phyloP scores from a whole-genome alignment of 257 asterid genomes.

The Solanum peruvianum region DNA sequence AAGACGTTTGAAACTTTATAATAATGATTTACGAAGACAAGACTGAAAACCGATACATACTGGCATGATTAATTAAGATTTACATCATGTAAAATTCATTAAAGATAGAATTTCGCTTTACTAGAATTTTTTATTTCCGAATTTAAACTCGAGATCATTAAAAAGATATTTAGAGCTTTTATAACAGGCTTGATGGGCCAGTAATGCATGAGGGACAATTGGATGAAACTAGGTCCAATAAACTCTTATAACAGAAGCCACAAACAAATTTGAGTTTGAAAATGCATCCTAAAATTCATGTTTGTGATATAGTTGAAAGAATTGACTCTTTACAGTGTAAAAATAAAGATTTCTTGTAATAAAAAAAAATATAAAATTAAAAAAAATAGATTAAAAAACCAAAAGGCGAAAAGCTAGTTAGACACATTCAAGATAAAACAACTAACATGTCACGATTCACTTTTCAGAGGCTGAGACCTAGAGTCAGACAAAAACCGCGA shows the following conservation, averaged over 20 bases:
- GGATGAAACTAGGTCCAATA: neutral
- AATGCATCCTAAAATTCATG: neutral
- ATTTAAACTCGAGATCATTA: neutral
- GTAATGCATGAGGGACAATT: neutral
- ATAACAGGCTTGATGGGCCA: neutral
- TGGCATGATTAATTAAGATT: neutral
- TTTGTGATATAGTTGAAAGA: neutral
- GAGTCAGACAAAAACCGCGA: no score
- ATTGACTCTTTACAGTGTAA: neutral
- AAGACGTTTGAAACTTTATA: neutral
- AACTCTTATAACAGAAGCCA: neutral
- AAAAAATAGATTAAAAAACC: no score
- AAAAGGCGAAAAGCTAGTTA: no score
- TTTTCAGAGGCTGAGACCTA: neutral
- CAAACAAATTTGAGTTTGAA: neutral
- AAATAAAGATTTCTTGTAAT: no score
- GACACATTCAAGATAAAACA: no score
- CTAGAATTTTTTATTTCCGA: fast-evolving
- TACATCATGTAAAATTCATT: neutral
- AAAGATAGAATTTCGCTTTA: neutral
- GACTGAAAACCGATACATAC: neutral
- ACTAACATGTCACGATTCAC: no score
- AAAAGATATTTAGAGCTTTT: neutral
- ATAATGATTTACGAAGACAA: neutral
- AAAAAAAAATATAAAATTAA: no score